Percentiles rank a stretch among this genome's conserved stretches.
Evolutionary conservation across 176 grass and related monocot genomes (phyloP).

Genomic region (Aegilops longissima): DNA sequence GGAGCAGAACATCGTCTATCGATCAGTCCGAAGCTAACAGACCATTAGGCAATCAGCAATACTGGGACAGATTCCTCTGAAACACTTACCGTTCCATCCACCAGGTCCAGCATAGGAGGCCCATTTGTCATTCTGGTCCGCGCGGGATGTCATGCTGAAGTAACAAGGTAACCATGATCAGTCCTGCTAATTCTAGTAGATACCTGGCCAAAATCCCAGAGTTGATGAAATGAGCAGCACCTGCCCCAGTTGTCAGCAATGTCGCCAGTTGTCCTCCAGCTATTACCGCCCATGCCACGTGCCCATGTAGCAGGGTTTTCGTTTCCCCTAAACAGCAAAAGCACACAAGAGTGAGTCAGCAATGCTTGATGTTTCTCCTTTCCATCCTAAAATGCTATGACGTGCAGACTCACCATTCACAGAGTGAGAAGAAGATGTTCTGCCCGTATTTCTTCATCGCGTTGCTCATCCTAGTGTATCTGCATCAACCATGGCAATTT

Average conservation of each 20-base stretch:
- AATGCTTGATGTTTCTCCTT: not conserved
- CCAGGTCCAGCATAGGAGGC: constrained; percentile 84
- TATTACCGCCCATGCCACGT: constrained; percentile 69
- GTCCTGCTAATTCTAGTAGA: not conserved
- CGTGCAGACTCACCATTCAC: constrained; percentile 71
- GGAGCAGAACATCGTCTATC: not conserved
- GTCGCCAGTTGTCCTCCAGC: constrained; percentile 96
- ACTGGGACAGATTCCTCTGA: not conserved
- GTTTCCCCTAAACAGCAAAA: constrained; percentile 52
- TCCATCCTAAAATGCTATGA: not conserved
- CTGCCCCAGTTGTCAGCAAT: constrained; percentile 85
- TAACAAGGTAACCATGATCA: constrained; percentile 26
- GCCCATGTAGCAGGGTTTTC: constrained; percentile 92
- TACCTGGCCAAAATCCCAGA: not conserved
- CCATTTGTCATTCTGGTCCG: constrained; percentile 93
- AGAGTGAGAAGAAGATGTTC: constrained; percentile 90
- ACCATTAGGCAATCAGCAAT: not conserved
- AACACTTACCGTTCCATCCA: constrained; percentile 82
- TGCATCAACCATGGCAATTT: constrained; percentile 28
- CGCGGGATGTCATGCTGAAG: constrained; percentile 83
- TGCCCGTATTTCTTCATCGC: constrained; percentile 73
- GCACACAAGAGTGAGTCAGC: not conserved
- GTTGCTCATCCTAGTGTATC: constrained; percentile 80
- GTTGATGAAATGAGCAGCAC: constrained; percentile 34
- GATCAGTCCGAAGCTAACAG: not conserved